Evolutionary conservation across 2,329 filamentous ascomycete genomes (phyloP), one percentile per base, ranked within the genome.

Genomic region (Pseudocercospora eumusae): DNA sequence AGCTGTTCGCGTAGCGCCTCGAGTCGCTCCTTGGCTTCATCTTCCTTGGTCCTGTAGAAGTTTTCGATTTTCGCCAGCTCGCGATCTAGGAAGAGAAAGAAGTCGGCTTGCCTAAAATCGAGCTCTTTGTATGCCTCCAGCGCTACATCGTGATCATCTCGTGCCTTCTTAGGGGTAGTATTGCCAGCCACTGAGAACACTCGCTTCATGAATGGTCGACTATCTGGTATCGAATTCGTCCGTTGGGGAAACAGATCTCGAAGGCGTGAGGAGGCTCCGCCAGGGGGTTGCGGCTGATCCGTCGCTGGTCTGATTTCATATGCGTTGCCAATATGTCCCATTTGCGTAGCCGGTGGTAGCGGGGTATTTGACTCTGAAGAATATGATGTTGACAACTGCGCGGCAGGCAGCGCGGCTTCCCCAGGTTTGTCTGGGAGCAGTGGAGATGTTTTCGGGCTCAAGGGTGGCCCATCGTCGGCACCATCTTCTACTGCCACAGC

Each of bases 41-140:
- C 84, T 73, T 99, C 95, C 73, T 97, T 97, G 68, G 86, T 79
- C 69, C 86, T 87, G 79, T 98, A 98, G 72, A 99, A 99, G 0
- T 81, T 78, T 73, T 99, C 93, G 10, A 99, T 91, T 77, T 98
- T 99, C n/a, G 88, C 83, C 13, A 99, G 80, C 77, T 99, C 90
- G 9, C 80, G 80, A 69, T 97, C 91, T 57, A 99, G 80, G 71
- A 95, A 99, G 0, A 81, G 78, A 75, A 93, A 93, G 73, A 99
- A 98, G 13, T 96, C 91, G n/a, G 83, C 84, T 75, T 96, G 88
- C 18, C 87, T 84, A 60, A 87, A 81, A 49, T 90, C 88, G 3
- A 96, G 82, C 42, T 91, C 83, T 45, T 86, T 83, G 55, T 83
- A 81, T 1, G 82, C 80, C 60, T 85, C 83, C 5, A 84, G 75